Evolutionary conservation across 169 alveolate genomes (phyloP).

Genomic region (Plasmodium vinckei): DNA sequence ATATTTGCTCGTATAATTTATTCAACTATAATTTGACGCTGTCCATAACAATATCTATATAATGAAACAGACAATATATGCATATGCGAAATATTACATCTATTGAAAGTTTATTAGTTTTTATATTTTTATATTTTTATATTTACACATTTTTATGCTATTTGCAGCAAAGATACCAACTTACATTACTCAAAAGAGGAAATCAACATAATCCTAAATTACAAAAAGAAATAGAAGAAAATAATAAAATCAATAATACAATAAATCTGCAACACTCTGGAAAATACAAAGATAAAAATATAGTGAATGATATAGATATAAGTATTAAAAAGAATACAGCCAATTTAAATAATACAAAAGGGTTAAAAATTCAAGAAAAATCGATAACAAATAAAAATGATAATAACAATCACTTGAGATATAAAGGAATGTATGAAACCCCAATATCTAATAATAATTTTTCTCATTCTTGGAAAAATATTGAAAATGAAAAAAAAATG

Average conservation of each 20-base stretch:
- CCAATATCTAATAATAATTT: conserved; percentile 4
- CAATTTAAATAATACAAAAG: conserved; percentile 18
- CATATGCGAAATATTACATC: too few relatives aligned
- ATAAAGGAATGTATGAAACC: conserved; percentile 15
- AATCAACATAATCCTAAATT: conserved; percentile 50
- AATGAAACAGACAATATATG: too few relatives aligned
- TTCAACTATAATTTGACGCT: background rate
- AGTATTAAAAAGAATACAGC: conserved; percentile 16
- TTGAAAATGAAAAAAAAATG: conserved; percentile 1
- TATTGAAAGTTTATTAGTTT: too few relatives aligned
- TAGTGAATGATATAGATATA: conserved; percentile 8
- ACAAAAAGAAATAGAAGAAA: conserved; percentile 9
- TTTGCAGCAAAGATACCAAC: conserved; percentile 53
- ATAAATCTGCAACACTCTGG: background rate
- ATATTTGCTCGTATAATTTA: background rate
- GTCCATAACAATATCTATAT: too few relatives aligned
- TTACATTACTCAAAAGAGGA: conserved; percentile 60
- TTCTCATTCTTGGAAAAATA: conserved; percentile 5
- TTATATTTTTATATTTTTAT: background rate
- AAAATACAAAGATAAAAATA: conserved; percentile 3
- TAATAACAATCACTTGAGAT: background rate
- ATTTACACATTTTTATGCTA: background rate
- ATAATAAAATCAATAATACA: background rate
- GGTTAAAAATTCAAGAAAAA: conserved; percentile 18
- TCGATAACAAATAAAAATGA: conserved; percentile 19